Evolutionary conservation across 306 rosid species (phyloP).

Genomic region (Medicago ruthenica): DNA sequence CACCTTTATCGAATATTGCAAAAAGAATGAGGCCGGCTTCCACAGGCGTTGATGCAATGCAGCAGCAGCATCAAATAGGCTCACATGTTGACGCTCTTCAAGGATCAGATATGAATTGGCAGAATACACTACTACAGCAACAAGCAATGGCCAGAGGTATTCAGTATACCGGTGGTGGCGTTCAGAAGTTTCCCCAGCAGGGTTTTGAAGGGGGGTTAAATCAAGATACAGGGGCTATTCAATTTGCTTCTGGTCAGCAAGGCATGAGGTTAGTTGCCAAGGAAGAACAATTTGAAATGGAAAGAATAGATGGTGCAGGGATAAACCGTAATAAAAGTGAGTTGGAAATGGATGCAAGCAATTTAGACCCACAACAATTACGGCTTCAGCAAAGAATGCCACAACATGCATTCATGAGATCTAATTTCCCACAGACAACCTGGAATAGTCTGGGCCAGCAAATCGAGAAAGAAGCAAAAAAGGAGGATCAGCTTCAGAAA

Average conservation of each 20-base stretch:
- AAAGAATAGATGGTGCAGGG: slow-evolving; percentile 71
- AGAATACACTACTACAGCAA: slow-evolving; percentile 69
- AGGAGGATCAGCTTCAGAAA: slow-evolving; percentile 80
- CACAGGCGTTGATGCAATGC: slow-evolving; percentile 68
- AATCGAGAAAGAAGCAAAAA: slow-evolving; percentile 78
- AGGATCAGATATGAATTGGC: slow-evolving; percentile 84
- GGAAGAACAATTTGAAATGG: slow-evolving; percentile 86
- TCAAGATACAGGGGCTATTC: slow-evolving; percentile 65
- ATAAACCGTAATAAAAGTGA: slow-evolving; percentile 63
- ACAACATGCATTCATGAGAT: slow-evolving; percentile 63
- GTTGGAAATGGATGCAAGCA: slow-evolving; percentile 70
- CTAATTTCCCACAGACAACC: slow-evolving; percentile 73
- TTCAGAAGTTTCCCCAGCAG: slow-evolving; percentile 76
- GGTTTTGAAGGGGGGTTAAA: slow-evolving; percentile 73
- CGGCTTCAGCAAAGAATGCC: slow-evolving; percentile 66
- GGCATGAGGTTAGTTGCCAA: slow-evolving; percentile 70
- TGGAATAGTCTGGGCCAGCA: slow-evolving; percentile 81
- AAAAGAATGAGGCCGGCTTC: slow-evolving; percentile 72
- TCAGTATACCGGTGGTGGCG: slow-evolving; percentile 59
- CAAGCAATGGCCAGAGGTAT: slow-evolving; percentile 75
- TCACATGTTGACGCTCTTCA: slow-evolving; percentile 63
- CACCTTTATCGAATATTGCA: slow-evolving; percentile 64
- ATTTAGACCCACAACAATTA: slow-evolving; percentile 72
- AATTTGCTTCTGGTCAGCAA: slow-evolving; percentile 67
- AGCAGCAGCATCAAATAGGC: slow-evolving; percentile 60